These are phyloP conservation scores for Aspergillus eucalypticola DNA, from an alignment of 2,329 filamentous ascomycete genomes.

Conservation along the genomic window DNA sequence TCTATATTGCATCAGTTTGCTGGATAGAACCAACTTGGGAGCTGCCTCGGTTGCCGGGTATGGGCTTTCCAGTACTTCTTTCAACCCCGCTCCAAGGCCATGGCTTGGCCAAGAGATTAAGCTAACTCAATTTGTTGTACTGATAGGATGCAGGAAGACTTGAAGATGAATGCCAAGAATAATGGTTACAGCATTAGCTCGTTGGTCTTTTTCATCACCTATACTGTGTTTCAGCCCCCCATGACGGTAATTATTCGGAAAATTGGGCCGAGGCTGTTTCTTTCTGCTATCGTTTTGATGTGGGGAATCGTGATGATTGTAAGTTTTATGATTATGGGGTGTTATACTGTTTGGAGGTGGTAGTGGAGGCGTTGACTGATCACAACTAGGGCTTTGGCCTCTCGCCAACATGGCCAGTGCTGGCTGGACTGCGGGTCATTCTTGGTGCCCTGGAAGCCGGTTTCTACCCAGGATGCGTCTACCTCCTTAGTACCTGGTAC, in stretches of 20 bases:
- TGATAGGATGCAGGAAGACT: slow-evolving; percentile 16
- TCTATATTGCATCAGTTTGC: slow-evolving; percentile 15
- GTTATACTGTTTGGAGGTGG: neutral
- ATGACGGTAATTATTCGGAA: neutral
- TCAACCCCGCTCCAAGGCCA: neutral
- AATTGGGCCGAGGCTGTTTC: neutral
- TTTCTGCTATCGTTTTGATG: neutral
- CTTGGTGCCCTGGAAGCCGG: neutral
- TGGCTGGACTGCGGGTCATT: neutral
- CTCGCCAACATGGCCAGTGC: neutral
- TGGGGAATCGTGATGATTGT: neutral
- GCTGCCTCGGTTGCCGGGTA: slow-evolving; percentile 19
- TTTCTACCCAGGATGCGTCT: neutral
- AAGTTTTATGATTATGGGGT: neutral
- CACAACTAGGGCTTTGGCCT: neutral
- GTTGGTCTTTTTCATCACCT: neutral
- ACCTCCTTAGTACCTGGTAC: neutral
- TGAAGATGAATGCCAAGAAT: slow-evolving; percentile 19
- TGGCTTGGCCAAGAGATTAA: neutral
- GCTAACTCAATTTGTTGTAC: neutral
- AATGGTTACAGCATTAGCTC: slow-evolving; percentile 16
- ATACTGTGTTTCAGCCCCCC: neutral
- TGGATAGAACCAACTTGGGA: slow-evolving; percentile 20
- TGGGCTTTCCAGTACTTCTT: neutral
- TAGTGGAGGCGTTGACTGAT: no score